These are phyloP conservation scores for Teunomyces funiuensis DNA, from an alignment of 805 yeast genomes.

Conservation along the genomic window DNA sequence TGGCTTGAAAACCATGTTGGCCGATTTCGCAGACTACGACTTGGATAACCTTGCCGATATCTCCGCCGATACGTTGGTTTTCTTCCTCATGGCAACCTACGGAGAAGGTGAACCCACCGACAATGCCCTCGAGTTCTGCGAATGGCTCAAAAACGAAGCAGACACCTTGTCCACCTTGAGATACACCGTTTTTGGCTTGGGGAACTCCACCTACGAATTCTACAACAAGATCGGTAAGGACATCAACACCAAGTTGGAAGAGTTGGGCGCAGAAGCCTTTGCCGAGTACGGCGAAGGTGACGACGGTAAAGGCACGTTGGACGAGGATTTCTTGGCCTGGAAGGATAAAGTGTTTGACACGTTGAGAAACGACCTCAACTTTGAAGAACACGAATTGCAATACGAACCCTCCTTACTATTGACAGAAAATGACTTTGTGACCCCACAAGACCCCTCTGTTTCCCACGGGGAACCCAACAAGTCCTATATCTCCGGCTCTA, in stretches of 20 bases:
- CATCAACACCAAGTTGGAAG: constrained; percentile 48
- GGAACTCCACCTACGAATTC: constrained; percentile 92
- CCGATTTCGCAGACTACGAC: constrained; percentile 87
- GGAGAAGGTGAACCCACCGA: constrained; percentile 99
- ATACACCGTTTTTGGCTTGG: constrained; percentile 84
- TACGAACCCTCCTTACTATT: constrained; percentile 70
- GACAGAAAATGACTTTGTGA: constrained; percentile 32
- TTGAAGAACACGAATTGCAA: constrained; percentile 76
- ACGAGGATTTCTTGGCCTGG: constrained; percentile 94
- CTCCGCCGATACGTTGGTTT: constrained; percentile 53
- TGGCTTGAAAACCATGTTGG: constrained; percentile 79
- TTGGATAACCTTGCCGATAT: constrained; percentile 71
- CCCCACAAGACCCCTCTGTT: constrained; percentile 31
- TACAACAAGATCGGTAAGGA: constrained; percentile 80
- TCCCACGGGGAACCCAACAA: constrained; percentile 80
- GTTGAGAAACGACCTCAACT: constrained; percentile 59
- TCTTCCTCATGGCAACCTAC: constrained; percentile 84
- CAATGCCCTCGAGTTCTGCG: constrained; percentile 79
- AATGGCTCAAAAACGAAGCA: constrained; percentile 57
- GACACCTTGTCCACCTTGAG: constrained; percentile 56
- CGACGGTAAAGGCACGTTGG: constrained; percentile 92
- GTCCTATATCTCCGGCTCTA: constrained; percentile 31
- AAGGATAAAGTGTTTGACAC: constrained; percentile 72
- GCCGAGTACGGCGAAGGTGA: constrained; percentile 91
- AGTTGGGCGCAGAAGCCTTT: constrained; percentile 69